Evolutionary conservation across 768 basidiomycete species (phyloP), one percentile per base, ranked within the genome.

Genomic region (Lentinula detonsa): DNA sequence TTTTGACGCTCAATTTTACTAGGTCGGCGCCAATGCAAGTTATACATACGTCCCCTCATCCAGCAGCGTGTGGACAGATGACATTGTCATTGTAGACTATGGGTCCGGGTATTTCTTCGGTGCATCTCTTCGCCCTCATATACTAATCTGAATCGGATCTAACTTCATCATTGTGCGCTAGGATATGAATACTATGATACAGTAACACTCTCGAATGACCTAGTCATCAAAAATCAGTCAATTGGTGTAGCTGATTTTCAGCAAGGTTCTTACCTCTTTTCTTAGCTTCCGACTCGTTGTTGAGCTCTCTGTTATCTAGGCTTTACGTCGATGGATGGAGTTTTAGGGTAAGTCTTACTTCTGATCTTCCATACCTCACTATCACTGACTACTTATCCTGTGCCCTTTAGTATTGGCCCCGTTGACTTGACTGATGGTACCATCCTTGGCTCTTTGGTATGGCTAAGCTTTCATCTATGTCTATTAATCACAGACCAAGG

Each of bases 101-200:
- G 86, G 87, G 56, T 82, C 81, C 42, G 86, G 85, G n/a, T 78
- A 73, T 2, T 85, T 87, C 73, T 78, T 77, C 43, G 85, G 86
- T 79, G 53, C 40, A 68, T 59, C 2, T 6, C 55, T 15, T 23
- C 4, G 11, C 1, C n/a, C 48, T 50, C 11, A 21, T 15, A 37
- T 15, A 37, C 33, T 28, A 28, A 16, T 11, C 33, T 43, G 3
- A 42, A 50, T 2, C 7, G 33, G 23, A 46, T n/a, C 11, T 6
- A 34, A 53, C n/a, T 18, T 33, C 16, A 9, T 61, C 57, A 16
- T 45, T 28, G 31, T 28, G 28, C 6, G 13, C 21, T 21, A 79
- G 78, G 79, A 31, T 76, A 70, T 58, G 78, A 79, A 65, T 81
- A 72, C 66, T 76, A 68, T 13, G 88, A 89, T 68, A 75, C 73